Base-by-base conservation (phyloP, 2,329 filamentous ascomycete species). In the Ophiocordyceps camponoti-floridani region DNA sequence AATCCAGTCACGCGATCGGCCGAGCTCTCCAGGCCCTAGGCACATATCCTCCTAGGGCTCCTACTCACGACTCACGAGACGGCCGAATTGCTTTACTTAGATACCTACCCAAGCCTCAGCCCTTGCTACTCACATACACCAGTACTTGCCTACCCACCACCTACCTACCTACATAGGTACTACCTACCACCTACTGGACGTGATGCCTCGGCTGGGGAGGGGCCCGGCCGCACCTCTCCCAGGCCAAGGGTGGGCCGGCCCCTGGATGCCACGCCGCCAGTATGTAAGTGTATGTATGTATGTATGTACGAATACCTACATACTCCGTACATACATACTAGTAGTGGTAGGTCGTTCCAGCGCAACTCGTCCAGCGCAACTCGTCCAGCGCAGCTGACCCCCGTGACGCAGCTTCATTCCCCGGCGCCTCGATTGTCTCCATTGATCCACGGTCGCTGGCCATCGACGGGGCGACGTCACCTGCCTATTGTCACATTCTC, bases 331-430 rank as follows among this genome's bases (percentile, higher is more conserved):
- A n/a, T n/a, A n/a, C n/a, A n/a, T n/a, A n/a, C n/a, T n/a, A n/a
- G n/a, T n/a, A n/a, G n/a, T n/a, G n/a, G n/a, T n/a, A n/a, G n/a
- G n/a, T n/a, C n/a, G n/a, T 33, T 46, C 48, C 48, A 48, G 37
- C 48, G 40, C 48, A n/a, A 50, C 44, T 47, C 16, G 44, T 42
- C 45, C 47, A 45, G 45, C 47, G 33, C 11, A 5, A 11, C 6
- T 30, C 27, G 33, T 37, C 33, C 33, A 37, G 33, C 33, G 33
- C 47, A 45, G 45, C 47, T 50, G 48, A 50, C 48, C 48, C 37
- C 16, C 33, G 48, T 46, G 46, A 48, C 44, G 45, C 45, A 44
- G 16, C 40, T 37, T 26, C 37, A 19, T 40, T 19, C 37, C 37
- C 16, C 37, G 19, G 37, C 37, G 16, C 16, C 37, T 40, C 37